These are phyloP conservation scores for Eimeria praecox DNA, from an alignment of 169 alveolate genomes.

Conservation along the genomic window DNA sequence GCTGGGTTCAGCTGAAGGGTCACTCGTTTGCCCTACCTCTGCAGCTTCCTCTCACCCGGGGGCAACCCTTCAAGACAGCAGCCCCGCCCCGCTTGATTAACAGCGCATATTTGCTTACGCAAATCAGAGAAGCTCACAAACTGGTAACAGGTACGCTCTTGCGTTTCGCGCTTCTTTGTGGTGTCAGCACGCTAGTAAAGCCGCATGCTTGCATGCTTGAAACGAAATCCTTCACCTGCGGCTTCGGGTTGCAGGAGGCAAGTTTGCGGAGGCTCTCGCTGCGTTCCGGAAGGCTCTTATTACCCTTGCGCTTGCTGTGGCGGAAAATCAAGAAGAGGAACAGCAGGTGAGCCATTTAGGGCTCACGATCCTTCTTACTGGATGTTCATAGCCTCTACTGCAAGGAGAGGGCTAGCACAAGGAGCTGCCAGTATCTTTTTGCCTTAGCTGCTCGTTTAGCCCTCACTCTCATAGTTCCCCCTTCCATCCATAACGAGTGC, in stretches of 20 bases:
- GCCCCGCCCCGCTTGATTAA: slow-evolving; percentile 65
- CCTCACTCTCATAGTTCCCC: neutral
- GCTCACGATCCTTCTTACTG: neutral
- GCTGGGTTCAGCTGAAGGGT: slow-evolving; percentile 73
- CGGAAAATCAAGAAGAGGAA: slow-evolving; percentile 81
- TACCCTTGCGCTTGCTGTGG: slow-evolving; percentile 79
- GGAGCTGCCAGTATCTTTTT: neutral
- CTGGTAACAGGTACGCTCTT: slow-evolving; percentile 77
- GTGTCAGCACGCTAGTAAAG: neutral
- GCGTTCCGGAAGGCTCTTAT: slow-evolving; percentile 84
- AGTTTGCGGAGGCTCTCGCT: slow-evolving; percentile 84
- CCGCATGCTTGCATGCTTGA: neutral
- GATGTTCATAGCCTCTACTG: neutral
- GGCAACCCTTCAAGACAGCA: slow-evolving; percentile 38
- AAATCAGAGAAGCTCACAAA: slow-evolving; percentile 80
- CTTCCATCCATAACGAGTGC: neutral
- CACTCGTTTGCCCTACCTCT: slow-evolving; percentile 67
- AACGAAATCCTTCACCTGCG: neutral
- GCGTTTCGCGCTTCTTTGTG: neutral
- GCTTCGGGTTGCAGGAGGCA: slow-evolving; percentile 81
- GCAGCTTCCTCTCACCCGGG: slow-evolving; percentile 70
- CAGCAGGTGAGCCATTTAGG: slow-evolving; percentile 53
- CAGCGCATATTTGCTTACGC: slow-evolving; percentile 34
- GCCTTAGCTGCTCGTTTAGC: neutral
- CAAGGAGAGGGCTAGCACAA: neutral